Evolutionary conservation across 495 filamentous ascomycete genomes (phyloP).

Genomic region (Daldinia decipiens): DNA sequence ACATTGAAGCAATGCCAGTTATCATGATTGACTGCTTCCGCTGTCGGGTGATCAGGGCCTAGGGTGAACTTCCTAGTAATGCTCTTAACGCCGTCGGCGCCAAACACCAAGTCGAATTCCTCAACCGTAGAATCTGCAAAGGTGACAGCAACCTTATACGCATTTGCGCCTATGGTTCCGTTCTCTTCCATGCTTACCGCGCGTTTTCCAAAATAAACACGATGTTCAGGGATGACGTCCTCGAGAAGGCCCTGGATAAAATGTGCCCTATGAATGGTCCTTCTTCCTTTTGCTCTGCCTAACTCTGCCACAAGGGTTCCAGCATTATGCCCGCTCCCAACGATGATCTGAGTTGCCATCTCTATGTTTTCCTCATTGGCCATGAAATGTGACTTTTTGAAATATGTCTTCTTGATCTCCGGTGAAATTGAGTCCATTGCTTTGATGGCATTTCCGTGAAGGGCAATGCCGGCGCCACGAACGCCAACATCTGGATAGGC

Average conservation of each 20-base stretch:
- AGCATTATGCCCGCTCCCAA: background rate
- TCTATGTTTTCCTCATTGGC: slow-evolving; percentile 1
- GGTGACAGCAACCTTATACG: background rate
- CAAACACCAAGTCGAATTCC: background rate
- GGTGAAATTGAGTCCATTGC: slow-evolving; percentile 10
- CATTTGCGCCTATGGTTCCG: background rate
- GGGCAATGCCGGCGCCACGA: slow-evolving; percentile 1
- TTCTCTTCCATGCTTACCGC: background rate
- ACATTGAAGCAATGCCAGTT: background rate
- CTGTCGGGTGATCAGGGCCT: background rate
- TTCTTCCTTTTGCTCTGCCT: background rate
- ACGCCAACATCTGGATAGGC: background rate
- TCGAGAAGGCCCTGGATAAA: slow-evolving; percentile 10
- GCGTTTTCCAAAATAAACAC: background rate
- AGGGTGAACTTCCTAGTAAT: background rate
- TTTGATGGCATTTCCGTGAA: slow-evolving; percentile 11
- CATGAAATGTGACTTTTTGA: slow-evolving; percentile 14
- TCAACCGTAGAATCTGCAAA: background rate
- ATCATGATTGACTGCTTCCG: background rate
- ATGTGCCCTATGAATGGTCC: slow-evolving; percentile 6
- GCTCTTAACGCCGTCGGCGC: background rate
- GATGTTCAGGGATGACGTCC: background rate
- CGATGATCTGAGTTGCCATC: slow-evolving; percentile 9
- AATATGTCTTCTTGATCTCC: slow-evolving; percentile 10
- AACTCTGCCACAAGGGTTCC: slow-evolving; percentile 2